Base-by-base conservation (phyloP, 495 filamentous ascomycete genomes). In the Tuber umbilicatum region DNA sequence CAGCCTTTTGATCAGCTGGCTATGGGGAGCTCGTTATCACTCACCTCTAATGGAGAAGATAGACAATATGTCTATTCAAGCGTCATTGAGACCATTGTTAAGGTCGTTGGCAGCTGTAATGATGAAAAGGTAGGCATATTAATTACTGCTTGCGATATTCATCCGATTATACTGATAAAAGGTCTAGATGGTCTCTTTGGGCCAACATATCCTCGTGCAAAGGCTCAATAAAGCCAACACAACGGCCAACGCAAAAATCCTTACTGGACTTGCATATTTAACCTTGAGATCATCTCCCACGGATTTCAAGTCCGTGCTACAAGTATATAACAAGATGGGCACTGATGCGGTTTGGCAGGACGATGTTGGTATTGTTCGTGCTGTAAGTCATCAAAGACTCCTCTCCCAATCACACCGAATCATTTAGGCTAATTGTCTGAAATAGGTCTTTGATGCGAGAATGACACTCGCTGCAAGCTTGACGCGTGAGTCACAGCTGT, bases 191-290 rank as follows among this genome's bases (percentile, higher is more conserved):
- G 94, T 90, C 37, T 96, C 94, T 19, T 86, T 99, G 72, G 93
- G 93, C n/a, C 91, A 97, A 79, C 94, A 93, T 6, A 97, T 98
- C 91, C 87, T 99, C 27, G 84, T 97, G 12, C 95, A 98, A 79
- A 96, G 98, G 82, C 89, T 97, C 76, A 90, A 91, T 14, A 94
- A 94, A 80, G 86, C 97, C 50, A 94, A 87, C 80, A 84, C 87
- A 74, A 82, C 87, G 1, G 89, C 97, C 12, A 94, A 97, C 85
- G 87, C 90, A 19, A 89, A 89, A 72, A 94, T 98, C 69, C 90
- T 98, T 68, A 89, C 87, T 35, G 94, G 96, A 55, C 89, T 92
- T 38, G 93, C 94, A 43, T 83, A 86, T 7, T 84, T 99, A n/a
- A 91, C 92, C 37, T 83, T 92, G 16, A 90, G 86, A 79, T 92